Evolutionary conservation across 2,329 filamentous ascomycete genomes (phyloP), one percentile per base, ranked within the genome.

Genomic region (Hypoxylon sp.): DNA sequence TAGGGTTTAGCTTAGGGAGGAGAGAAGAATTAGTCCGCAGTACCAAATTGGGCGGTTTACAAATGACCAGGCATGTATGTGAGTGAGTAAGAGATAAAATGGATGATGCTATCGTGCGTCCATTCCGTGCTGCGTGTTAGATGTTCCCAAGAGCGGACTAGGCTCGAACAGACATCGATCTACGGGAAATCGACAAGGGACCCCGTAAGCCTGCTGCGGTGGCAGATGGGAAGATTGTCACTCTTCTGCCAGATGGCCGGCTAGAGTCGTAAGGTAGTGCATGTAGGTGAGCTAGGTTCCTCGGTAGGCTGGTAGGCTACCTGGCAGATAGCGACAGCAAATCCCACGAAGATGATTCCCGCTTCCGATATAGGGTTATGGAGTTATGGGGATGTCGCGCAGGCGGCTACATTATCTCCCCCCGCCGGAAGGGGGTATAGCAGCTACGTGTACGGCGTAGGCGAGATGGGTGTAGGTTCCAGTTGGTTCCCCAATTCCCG

Each of bases 301-400:
- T 21, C 31, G 47, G 27, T 54, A 58, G 47, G n/a, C 13, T 39
- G 15, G 6, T 10, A 32, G 13, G 24, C 8, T 27, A 32, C 31
- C 31, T 32, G 31, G 31, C 15, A 48, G 50, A 31, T 42, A 62
- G 62, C 68, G 68, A 70, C 65, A 68, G 62, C 68, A 66, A 52
- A 70, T 66, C 65, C 65, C 68, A 70, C 65, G 68, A 70, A 64
- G 56, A 67, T 62, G 55, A 50, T 54, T 65, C 65, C 65, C 61
- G 58, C 57, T 50, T 68, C 68, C 68, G 68, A 65, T 42, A 42
- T 32, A 27, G 24, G 24, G 24, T 27, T 27, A 27, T 27, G 24
- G 24, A 27, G 24, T 27, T 27, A 27, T 27, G 24, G 24, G 24
- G 24, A 27, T 27, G 24, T 27, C 24, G 24, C 24, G 24, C 24